Conservation (phyloP, 1,284 basidiomycete species). For the Trichosporon sp. region DNA sequence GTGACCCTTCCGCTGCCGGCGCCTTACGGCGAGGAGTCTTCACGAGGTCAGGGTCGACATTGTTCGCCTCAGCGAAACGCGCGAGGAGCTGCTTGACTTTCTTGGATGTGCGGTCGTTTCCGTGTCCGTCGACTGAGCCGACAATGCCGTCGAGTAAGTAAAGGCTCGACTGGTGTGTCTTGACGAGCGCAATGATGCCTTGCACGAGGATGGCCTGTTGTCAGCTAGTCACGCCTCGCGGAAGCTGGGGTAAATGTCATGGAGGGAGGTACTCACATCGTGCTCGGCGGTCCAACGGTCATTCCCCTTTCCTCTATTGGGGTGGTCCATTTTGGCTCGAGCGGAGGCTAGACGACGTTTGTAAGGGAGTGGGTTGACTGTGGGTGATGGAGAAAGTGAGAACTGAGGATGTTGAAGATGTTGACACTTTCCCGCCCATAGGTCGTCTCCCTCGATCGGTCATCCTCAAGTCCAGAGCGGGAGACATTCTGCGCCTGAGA, state of each 20-base stretch:
- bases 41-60: background rate
- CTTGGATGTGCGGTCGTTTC: constrained; percentile 1
- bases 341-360: background rate
- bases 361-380: no score
- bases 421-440: background rate
- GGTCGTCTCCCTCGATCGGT: background rate
- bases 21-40: background rate
- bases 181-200: background rate
- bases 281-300: background rate
- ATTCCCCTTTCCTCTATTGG: background rate
- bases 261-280: background rate
- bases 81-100: background rate
- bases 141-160: constrained; percentile 3
- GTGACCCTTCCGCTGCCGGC: background rate
- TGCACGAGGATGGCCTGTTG: background rate
- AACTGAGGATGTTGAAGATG: background rate
- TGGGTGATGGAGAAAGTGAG: no score
- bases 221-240: background rate
- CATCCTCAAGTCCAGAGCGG: background rate
- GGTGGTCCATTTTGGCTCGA: background rate
- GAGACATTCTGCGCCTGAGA: background rate
- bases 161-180: background rate
- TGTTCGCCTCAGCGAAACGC: background rate
- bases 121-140: constrained; percentile 7
- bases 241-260: background rate